Conservation (phyloP, 495 filamentous ascomycete species). For the Delitschia confertaspora region DNA sequence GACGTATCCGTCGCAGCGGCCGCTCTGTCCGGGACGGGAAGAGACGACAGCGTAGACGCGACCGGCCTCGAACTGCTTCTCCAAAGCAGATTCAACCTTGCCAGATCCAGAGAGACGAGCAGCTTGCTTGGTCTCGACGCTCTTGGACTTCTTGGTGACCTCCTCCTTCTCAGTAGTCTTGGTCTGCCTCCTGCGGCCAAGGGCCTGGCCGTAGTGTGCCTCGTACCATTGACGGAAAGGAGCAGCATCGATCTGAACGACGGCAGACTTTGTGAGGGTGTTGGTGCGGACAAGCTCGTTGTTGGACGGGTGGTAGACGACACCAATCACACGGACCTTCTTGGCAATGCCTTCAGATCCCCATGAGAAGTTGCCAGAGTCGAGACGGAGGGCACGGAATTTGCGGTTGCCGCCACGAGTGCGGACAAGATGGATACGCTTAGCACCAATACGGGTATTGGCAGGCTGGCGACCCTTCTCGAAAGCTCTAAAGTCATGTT, state of each 20-base stretch:
- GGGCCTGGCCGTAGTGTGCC: constrained; percentile 86
- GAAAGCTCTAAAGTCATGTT: constrained; percentile 64
- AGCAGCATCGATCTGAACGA: constrained; percentile 96
- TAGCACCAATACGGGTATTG: constrained; percentile 96
- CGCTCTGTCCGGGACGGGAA: constrained; percentile 90
- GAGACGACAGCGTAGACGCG: constrained; percentile 89
- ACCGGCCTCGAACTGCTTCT: constrained; percentile 98
- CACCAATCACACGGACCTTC: constrained; percentile 97
- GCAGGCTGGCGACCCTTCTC: constrained; percentile 98
- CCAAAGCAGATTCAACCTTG: constrained; percentile 87
- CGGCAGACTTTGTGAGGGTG: constrained; percentile 96
- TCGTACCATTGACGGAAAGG: constrained; percentile 99
- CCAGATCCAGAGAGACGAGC: constrained; percentile 66
- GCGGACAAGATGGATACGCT: constrained; percentile 98
- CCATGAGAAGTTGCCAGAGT: constrained; percentile 99
- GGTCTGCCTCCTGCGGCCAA: constrained; percentile 80
- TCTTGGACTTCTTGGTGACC: constrained; percentile 50
- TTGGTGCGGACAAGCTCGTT: constrained; percentile 99
- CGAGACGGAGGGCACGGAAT: constrained; percentile 97
- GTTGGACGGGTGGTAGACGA: constrained; percentile 98
- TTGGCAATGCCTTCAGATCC: constrained; percentile 92
- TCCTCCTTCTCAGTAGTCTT: constrained; percentile 44
- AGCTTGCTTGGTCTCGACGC: constrained; percentile 91
- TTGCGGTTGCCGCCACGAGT: constrained; percentile 98
- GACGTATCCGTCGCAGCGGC: constrained; percentile 93